A percentile compares a stretch with the other conserved stretches of the same genome.
These are phyloP conservation scores for Auxenochlorella pyrenoidosa DNA, from an alignment of 139 green algal species.

Conservation along the genomic window DNA sequence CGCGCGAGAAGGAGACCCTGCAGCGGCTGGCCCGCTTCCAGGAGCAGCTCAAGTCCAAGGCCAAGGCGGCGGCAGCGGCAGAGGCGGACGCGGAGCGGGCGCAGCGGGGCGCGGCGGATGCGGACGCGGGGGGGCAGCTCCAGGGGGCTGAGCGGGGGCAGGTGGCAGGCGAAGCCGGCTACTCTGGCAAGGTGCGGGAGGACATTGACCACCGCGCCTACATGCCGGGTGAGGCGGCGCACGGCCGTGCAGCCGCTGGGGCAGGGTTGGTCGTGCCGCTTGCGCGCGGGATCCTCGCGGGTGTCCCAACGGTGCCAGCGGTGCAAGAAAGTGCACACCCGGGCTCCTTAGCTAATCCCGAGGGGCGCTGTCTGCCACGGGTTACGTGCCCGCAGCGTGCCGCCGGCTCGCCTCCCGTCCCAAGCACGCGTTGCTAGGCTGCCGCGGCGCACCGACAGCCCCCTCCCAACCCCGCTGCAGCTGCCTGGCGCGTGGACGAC, in stretches of 20 bases:
- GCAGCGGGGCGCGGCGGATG: background rate
- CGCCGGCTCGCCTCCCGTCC: too few relatives aligned
- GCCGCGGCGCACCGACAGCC: too few relatives aligned
- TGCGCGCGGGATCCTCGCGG: background rate
- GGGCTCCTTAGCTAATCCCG: too few relatives aligned
- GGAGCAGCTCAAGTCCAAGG: conserved; percentile 43
- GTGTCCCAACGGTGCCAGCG: too few relatives aligned
- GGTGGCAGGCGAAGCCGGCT: conserved; percentile 16
- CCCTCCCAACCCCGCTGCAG: background rate
- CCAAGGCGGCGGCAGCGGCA: background rate
- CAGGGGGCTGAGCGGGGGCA: background rate
- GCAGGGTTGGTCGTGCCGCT: background rate
- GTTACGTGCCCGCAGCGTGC: too few relatives aligned
- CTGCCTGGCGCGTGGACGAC: conserved; percentile 72
- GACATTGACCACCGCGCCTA: conserved; percentile 74
- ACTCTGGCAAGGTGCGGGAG: conserved; percentile 47
- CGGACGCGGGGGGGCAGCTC: background rate
- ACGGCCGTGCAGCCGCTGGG: background rate
- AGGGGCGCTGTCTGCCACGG: too few relatives aligned
- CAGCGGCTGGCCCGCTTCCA: conserved; percentile 65
- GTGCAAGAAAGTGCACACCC: too few relatives aligned
- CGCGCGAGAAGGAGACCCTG: conserved; percentile 78
- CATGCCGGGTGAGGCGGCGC: conserved; percentile 59
- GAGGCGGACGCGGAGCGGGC: background rate
- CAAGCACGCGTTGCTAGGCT: too few relatives aligned